Conservation (phyloP, 305 asterid species). For the Fraxinus floribunda region DNA sequence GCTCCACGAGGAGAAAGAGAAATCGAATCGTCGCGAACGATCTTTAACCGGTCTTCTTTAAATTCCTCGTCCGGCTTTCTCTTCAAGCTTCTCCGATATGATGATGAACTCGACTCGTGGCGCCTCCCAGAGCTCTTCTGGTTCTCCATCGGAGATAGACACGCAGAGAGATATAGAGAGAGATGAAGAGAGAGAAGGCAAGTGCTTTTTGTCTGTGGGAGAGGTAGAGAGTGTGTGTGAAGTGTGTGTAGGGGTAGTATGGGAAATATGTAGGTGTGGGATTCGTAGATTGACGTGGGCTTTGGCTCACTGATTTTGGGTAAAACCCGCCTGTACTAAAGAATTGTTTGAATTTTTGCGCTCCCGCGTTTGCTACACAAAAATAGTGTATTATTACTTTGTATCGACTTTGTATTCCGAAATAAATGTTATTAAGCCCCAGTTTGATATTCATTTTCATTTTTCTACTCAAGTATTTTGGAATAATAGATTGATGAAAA, state of each 20-base stretch:
- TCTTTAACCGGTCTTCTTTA: constrained; percentile 53
- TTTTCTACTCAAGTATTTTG: no score
- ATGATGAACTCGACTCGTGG: constrained; percentile 45
- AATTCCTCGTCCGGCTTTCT: constrained; percentile 69
- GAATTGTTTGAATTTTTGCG: background rate
- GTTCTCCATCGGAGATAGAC: constrained; percentile 60
- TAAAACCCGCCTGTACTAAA: background rate
- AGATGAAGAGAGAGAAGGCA: constrained; percentile 29
- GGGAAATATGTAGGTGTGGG: background rate
- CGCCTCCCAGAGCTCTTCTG: constrained; percentile 61
- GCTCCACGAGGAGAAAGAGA: constrained; percentile 43
- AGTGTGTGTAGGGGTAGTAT: background rate
- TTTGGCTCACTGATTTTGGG: background rate
- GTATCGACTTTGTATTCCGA: no score
- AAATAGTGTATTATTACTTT: background rate
- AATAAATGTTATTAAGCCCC: no score
- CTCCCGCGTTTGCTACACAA: constrained; percentile 1
- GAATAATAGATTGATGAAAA: no score
- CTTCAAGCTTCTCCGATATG: constrained; percentile 75
- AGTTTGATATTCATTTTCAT: no score
- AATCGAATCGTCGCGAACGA: constrained; percentile 39
- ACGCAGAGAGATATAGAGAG: constrained; percentile 19
- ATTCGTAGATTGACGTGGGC: background rate
- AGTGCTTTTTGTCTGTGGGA: background rate
- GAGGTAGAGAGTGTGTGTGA: background rate